Evolutionary conservation across 2,329 filamentous ascomycete species (phyloP), one percentile per base, ranked within the genome.

Genomic region (Metarhizium album): DNA sequence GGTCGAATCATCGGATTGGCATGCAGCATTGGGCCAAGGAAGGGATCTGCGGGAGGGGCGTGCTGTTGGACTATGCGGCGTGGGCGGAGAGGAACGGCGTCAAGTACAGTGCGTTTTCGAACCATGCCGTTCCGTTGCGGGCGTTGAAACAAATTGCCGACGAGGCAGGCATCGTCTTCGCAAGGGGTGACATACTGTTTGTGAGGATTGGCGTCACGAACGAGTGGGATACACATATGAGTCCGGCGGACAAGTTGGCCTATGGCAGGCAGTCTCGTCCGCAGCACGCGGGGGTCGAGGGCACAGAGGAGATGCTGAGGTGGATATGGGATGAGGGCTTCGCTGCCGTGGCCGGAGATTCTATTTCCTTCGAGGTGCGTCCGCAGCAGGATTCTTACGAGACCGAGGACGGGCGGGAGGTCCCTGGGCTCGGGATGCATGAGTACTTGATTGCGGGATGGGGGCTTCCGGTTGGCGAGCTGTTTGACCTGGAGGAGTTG

Each of bases 141-240:
- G 60, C 46, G 1, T 56, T 71, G 0, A 51, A 61, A 1, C 59
- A 64, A 3, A 61, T 70, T 5, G 72, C 73, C 1, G 55, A 62
- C 7, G 67, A 71, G 49, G 67, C 65, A 46, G 64, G 67, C 4
- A 65, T 75, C n/a, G 65, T 60, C 0, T 75, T 78, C 46, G 65
- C 67, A 42, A 65, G 62, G 2, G 77, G 76, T 2, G 77, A 79
- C 50, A 72, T 79, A n/a, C 64, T 80, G 6, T 70, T 80, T 51
- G 46, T 59, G 1, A 54, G 57, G 4, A 56, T 51, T 7, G 66
- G 66, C 6, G 45, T 63, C 42, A 65, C 60, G 11, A 55, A 52
- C 20, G 57, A 61, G 40, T 66, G 62, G 62, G 64, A 64, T 14
- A 49, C 48, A 7, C 45, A 55, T 11, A 62, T 64, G 61, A 54